Evolutionary conservation across 2,329 filamentous ascomycete species (phyloP).

Genomic region (Claviceps monticola): DNA sequence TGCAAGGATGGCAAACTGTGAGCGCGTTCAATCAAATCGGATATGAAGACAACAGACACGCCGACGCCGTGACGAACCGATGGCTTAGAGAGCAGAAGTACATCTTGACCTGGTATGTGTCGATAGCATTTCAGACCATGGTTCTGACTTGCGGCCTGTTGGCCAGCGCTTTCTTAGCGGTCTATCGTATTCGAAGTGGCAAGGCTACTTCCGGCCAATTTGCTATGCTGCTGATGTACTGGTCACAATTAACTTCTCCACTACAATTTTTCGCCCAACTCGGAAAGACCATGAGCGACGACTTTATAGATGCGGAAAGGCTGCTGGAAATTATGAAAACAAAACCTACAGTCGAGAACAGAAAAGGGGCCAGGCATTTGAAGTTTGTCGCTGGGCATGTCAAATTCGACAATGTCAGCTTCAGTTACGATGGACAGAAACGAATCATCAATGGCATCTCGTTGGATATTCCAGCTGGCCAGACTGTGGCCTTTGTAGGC

Average conservation of each 20-base stretch:
- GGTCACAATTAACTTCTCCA: slow-evolving; percentile 57
- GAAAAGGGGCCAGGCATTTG: slow-evolving; percentile 34
- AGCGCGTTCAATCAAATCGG: slow-evolving; percentile 45
- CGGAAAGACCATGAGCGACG: slow-evolving; percentile 40
- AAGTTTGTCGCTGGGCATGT: slow-evolving; percentile 39
- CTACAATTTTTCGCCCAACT: slow-evolving; percentile 54
- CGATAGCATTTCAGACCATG: slow-evolving; percentile 42
- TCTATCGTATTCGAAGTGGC: slow-evolving; percentile 52
- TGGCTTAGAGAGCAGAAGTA: slow-evolving; percentile 25
- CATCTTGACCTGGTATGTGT: slow-evolving; percentile 31
- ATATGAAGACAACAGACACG: slow-evolving; percentile 41
- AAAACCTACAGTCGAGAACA: slow-evolving; percentile 40
- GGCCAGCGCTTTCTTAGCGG: slow-evolving; percentile 44
- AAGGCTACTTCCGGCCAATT: slow-evolving; percentile 52
- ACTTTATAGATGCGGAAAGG: slow-evolving; percentile 43
- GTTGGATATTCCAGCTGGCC: slow-evolving; percentile 35
- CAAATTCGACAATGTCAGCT: slow-evolving; percentile 39
- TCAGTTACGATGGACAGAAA: slow-evolving; percentile 47
- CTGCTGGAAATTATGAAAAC: slow-evolving; percentile 44
- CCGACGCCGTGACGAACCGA: slow-evolving; percentile 30
- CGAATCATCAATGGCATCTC: slow-evolving; percentile 40
- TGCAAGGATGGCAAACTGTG: slow-evolving; percentile 46
- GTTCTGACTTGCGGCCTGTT: slow-evolving; percentile 57
- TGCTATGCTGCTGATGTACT: slow-evolving; percentile 58
- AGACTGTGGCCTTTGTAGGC: slow-evolving; percentile 46